Evolutionary conservation across 1,139 yeast genomes (phyloP), one percentile per base, ranked within the genome.

Genomic region (Debaryomyces sp.): DNA sequence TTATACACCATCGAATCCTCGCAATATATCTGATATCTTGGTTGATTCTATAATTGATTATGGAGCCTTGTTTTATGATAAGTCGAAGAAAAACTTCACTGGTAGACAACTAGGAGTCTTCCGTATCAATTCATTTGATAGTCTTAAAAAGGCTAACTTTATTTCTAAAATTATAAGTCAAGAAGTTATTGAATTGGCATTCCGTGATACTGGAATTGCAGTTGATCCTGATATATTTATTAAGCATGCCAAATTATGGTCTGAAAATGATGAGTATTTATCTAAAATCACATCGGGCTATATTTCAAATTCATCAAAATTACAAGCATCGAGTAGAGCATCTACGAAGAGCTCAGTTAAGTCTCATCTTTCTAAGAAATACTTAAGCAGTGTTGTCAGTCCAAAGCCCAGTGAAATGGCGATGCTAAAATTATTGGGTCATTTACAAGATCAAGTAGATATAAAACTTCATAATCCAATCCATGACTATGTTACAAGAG

Each of bases 31-130:
- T 2, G 59, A 67, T 58, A 54, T 67, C 3, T 54, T 84, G 23
- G 76, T 71, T 35, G 78, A 78, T 42, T 74, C 80, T 15, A 75
- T 84, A 32, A 68, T 77, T 43, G 84, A 84, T 40, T 82, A 78
- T 60, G 90, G 89, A 8, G 89, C 91, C 0, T 77, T 81, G 51
- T 84, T 85, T 48, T 83, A 76, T 57, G 88, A 84, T 60, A 65
- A 70, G 38, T 60, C 63, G 18, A 70, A 75, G 48, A 71, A 75
- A 23, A 71, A 75, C 2, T 82, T 74, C 58, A 73, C 80, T 35
- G 89, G 88, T 0, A 83, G 84, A 56, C 95, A 87, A 61, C 68
- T 84, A 36, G 95, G 94, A 12, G 81, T 82, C 0, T 80, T 87
- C 53, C 62, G 90, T 52, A 75, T 85, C 8, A 84, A 84, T 56